Evolutionary conservation across 306 rosid species (phyloP).

Genomic region (Rubus parviflorus): DNA sequence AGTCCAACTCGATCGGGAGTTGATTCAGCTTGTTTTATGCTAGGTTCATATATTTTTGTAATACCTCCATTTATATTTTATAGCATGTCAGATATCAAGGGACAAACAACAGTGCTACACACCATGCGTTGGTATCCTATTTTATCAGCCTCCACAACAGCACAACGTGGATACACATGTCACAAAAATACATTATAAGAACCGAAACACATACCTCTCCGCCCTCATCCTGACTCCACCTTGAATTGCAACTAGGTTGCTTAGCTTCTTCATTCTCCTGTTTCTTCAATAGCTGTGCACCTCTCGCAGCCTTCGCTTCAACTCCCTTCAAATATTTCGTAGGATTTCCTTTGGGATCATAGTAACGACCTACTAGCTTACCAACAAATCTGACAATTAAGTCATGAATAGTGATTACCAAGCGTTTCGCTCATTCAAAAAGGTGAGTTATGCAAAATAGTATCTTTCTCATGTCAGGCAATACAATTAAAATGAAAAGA

Average conservation of each 20-base stretch:
- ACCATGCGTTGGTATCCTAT: neutral
- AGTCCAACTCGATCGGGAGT: neutral
- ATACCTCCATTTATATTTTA: too few species aligned
- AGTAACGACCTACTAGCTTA: conserved; percentile 82
- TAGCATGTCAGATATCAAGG: neutral
- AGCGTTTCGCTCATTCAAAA: neutral
- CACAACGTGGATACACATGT: neutral
- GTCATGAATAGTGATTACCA: conserved; percentile 19
- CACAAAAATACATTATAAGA: neutral
- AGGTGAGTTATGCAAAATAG: neutral
- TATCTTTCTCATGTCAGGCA: neutral
- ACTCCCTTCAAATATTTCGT: conserved; percentile 89
- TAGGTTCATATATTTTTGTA: neutral
- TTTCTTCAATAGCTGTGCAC: conserved; percentile 86
- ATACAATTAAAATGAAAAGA: neutral
- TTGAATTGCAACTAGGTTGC: conserved; percentile 80
- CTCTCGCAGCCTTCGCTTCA: conserved; percentile 94
- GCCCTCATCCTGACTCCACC: conserved; percentile 92
- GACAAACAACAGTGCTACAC: neutral
- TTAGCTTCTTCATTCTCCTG: conserved; percentile 89
- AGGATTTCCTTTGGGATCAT: conserved; percentile 67
- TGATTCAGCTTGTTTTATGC: neutral
- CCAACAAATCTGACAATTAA: conserved; percentile 63
- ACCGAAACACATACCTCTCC: conserved; percentile 61
- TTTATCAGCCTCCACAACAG: neutral